phyloP scores from a whole-genome alignment of 257 asterid species.

The Voacanga thouarsii region DNA sequence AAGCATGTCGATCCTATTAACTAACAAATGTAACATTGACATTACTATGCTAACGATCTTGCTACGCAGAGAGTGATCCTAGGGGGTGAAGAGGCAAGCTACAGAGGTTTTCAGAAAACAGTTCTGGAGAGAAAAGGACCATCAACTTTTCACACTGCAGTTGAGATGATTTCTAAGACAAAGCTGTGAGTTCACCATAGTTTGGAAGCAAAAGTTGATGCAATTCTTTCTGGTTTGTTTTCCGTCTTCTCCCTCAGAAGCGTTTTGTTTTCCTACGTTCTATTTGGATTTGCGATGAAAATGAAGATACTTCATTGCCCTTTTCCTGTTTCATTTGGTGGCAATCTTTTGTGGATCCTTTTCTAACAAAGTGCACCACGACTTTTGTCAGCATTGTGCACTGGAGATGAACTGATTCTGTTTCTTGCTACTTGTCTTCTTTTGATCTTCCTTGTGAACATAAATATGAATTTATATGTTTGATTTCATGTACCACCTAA shows the following conservation, averaged over 20 bases:
- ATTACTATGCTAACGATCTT: not conserved
- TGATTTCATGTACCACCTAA: no score
- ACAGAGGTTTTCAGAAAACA: slow-evolving; percentile 85
- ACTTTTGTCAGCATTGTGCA: no score
- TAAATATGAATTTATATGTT: no score
- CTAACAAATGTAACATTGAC: slow-evolving; percentile 1
- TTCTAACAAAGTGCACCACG: no score
- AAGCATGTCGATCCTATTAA: no score
- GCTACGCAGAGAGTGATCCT: slow-evolving; percentile 76
- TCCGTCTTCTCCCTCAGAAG: slow-evolving; percentile 13
- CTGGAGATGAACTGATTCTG: no score
- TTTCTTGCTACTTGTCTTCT: no score
- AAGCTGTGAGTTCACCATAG: slow-evolving; percentile 69
- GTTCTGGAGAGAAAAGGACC: slow-evolving; percentile 96
- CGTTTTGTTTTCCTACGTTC: slow-evolving; percentile 7
- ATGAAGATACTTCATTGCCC: no score
- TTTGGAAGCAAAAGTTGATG: slow-evolving; percentile 82
- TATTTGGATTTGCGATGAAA: not conserved
- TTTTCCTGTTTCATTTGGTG: no score
- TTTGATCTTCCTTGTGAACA: no score
- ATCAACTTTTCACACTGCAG: slow-evolving; percentile 78
- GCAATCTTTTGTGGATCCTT: no score
- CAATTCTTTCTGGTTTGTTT: slow-evolving; percentile 65
- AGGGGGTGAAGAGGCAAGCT: slow-evolving; percentile 96
- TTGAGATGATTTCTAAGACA: slow-evolving; percentile 79